phyloP scores from a whole-genome alignment of 2,329 filamentous ascomycete species.

The Zalaria sp. region DNA sequence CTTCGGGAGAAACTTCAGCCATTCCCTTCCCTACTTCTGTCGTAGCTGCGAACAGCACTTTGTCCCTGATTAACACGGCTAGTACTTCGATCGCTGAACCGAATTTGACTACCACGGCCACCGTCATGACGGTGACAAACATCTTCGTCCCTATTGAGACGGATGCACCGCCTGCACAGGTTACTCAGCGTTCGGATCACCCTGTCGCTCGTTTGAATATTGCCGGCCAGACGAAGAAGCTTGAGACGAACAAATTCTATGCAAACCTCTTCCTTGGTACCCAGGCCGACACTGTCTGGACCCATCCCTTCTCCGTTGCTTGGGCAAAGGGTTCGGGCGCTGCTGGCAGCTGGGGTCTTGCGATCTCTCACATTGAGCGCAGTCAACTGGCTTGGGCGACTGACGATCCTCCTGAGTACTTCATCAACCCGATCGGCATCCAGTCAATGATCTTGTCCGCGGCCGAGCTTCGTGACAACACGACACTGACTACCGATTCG shows the following conservation, averaged over 20 bases:
- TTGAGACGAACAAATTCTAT: conserved; percentile 59
- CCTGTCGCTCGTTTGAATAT: conserved; percentile 25
- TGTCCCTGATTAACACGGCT: conserved; percentile 16
- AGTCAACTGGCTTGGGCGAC: conserved; percentile 37
- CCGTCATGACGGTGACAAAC: conserved; percentile 9
- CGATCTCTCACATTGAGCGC: conserved; percentile 59
- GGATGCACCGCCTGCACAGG: conserved; percentile 25
- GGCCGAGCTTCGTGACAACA: conserved; percentile 50
- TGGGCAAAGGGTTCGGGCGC: conserved; percentile 34
- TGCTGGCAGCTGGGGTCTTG: conserved; percentile 62
- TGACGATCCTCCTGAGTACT: conserved; percentile 39
- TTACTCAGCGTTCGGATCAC: conserved; percentile 23
- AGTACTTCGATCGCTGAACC: conserved; percentile 11
- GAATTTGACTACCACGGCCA: conserved; percentile 12
- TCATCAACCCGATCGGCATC: conserved; percentile 67
- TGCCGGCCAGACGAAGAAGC: conserved; percentile 25
- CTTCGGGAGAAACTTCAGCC: conserved; percentile 11
- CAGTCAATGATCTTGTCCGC: conserved; percentile 73
- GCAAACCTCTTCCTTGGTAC: conserved; percentile 64
- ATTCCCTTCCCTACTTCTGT: conserved; percentile 17
- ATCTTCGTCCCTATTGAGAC: conserved; percentile 28
- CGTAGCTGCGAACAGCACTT: conserved; percentile 9
- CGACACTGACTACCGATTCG: conserved; percentile 39
- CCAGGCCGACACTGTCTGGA: conserved; percentile 56
- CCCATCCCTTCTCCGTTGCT: conserved; percentile 43